Evolutionary conservation across 441 rosid species (phyloP).

Genomic region (Adansonia madagascariensis): DNA sequence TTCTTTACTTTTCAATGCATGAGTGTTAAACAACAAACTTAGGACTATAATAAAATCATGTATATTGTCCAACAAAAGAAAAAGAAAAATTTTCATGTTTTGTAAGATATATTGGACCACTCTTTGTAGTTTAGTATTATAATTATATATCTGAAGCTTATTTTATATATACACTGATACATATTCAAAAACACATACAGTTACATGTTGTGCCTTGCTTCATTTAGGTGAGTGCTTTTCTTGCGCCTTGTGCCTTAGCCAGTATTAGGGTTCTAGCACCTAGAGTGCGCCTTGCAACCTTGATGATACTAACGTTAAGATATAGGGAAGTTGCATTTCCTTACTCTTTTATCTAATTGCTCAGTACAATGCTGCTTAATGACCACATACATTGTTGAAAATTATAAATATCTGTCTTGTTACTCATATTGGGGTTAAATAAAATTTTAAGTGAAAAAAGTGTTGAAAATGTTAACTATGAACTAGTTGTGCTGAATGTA

Average conservation of each 20-base stretch:
- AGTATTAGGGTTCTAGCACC: neutral
- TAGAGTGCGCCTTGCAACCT: neutral
- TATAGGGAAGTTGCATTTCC: neutral
- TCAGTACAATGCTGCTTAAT: neutral
- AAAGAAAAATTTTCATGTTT: neutral
- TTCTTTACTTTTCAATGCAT: neutral
- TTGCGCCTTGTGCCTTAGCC: neutral
- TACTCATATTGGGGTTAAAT: neutral
- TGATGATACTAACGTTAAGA: neutral
- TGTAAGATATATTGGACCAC: neutral
- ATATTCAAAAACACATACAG: neutral
- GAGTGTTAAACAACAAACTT: neutral
- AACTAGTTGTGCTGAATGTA: neutral
- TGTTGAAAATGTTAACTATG: constrained; percentile 3
- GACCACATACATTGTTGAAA: neutral
- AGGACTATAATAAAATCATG: neutral
- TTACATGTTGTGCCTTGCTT: neutral
- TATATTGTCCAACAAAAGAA: neutral
- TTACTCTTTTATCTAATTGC: neutral
- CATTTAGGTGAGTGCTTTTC: neutral
- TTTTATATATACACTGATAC: neutral
- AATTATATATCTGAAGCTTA: neutral
- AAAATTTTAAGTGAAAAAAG: neutral
- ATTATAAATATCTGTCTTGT: neutral
- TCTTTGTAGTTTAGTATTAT: neutral